Evolutionary conservation across 208 protist species (phyloP), one percentile per base, ranked within the genome.

Genomic region (Lotmaria passim): DNA sequence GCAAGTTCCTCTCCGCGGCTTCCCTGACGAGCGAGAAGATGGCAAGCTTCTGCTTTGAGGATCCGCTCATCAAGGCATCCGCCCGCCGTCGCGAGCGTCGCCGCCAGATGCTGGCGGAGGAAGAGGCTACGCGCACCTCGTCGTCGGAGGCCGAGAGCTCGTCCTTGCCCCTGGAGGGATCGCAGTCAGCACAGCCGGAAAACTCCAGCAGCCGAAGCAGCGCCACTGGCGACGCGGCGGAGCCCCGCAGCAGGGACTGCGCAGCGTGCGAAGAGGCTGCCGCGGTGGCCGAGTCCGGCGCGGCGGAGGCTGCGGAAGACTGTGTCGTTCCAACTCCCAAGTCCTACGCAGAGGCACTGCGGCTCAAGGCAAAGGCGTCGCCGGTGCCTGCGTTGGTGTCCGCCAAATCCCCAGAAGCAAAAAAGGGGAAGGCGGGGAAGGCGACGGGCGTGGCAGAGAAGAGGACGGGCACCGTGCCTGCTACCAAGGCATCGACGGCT

Each of bases 31-130:
- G 70, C 31, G 46, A 59, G 62, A 51, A 17, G 50, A 56, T 48
- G 62, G 46, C 24, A 1, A 64, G 44, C 30, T 76, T 70, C 47
- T 47, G 58, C 43, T 76, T 76, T 41, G 43, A 65, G 38, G 70
- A 76, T 19, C 70, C 70, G 21, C 52, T 70, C 12, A 76, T 76
- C 36, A 69, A 76, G 28, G 60, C 63, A 0, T 59, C 70, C 12
- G 60, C 70, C 6, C 53, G 38, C n/a, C 46, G 66, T 4, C 70
- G 46, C 7, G 70, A 76, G 70, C 70, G 47, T 23, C 70, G 62
- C 44, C 62, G 24, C 7, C 44, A 44, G 41, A 50, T 26, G 61
- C 62, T 34, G 30, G 43, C 51, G 59, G 44, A 41, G 44, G 59
- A 53, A 10, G 44, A 44, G 38, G 33, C 52, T 15, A 24, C 44